Conservation (phyloP, 805 yeast species). For the Monosporozyma solicola region DNA sequence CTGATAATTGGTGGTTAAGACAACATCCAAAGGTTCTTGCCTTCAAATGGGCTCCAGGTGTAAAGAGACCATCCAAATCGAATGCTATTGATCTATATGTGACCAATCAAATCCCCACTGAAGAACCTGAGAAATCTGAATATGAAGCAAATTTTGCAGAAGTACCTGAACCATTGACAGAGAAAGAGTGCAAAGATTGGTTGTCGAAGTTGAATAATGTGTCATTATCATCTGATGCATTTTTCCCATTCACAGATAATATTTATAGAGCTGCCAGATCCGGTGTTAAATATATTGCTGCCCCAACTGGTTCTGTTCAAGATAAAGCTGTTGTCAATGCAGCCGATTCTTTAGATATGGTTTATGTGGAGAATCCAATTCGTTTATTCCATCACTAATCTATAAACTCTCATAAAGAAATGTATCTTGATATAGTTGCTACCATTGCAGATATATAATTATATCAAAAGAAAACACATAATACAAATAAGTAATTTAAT, state of each 20-base stretch:
- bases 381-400: constrained; percentile 91
- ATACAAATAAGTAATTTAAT: background rate
- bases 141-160: constrained; percentile 81
- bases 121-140: constrained; percentile 89
- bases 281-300: constrained; percentile 93
- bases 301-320: constrained; percentile 97
- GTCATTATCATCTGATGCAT: constrained; percentile 93
- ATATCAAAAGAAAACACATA: background rate
- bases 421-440: too few relatives aligned
- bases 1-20: constrained; percentile 99
- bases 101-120: constrained; percentile 80
- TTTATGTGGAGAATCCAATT: constrained; percentile 93
- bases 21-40: constrained; percentile 92
- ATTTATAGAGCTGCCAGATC: constrained; percentile 95
- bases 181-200: constrained; percentile 84
- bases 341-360: constrained; percentile 83
- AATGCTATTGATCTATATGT: constrained; percentile 95
- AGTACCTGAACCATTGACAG: constrained; percentile 76
- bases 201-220: constrained; percentile 69
- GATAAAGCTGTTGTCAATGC: constrained; percentile 94
- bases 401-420: too few relatives aligned
- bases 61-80: constrained; percentile 96
- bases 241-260: constrained; percentile 99
- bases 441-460: too few relatives aligned
- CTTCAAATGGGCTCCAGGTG: constrained; percentile 96